Base-by-base conservation (phyloP, 2,329 filamentous ascomycete species). In the Trichoderma asperellum region DNA sequence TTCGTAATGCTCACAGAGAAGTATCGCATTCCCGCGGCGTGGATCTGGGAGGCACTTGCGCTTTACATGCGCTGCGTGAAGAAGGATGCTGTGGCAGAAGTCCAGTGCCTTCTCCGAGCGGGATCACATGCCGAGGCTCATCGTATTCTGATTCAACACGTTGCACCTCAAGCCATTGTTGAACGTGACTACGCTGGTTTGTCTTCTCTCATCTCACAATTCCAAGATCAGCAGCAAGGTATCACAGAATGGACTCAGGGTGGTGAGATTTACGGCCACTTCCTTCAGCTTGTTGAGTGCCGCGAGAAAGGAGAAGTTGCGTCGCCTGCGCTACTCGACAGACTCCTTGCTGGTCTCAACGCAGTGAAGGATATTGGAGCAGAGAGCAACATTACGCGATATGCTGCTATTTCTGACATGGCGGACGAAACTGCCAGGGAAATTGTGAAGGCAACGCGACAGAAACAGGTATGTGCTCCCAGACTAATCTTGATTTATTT, bases 21-120 rank as follows among this genome's bases (percentile, higher is more conserved):
- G 37, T 87, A 94, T 65, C 87, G 88, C 72, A 87, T 98, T 53
- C 93, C 95, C 0, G 80, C 85, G 1, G 79, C 86, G 4, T 97
- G 95, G 94, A 85, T 98, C 62, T 97, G 92, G 89, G 88, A 93
- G 70, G 93, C 96, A 21, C 92, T 94, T 76, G 94, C 94, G 14
- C 84, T 95, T 16, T 91, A 91, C 79, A 94, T 93, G 80, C 91
- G 92, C 71, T 89, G 90, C 69, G 88, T 89, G 58, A 88, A 87
- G 75, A 88, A 89, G 72, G 89, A 94, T 77, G 85, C 91, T 12
- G 86, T 85, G 57, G 83, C 84, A 5, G 93, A 97, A 79, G 92
- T 95, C 11, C 86, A 91, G 67, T 96, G 90, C 75, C 88, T 99
- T 14, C 86, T 98, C 70, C 88, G 89, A 60, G 95, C 94, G 2